Conservation (phyloP, 345 rosid species). For the Melastoma malabathricum region DNA sequence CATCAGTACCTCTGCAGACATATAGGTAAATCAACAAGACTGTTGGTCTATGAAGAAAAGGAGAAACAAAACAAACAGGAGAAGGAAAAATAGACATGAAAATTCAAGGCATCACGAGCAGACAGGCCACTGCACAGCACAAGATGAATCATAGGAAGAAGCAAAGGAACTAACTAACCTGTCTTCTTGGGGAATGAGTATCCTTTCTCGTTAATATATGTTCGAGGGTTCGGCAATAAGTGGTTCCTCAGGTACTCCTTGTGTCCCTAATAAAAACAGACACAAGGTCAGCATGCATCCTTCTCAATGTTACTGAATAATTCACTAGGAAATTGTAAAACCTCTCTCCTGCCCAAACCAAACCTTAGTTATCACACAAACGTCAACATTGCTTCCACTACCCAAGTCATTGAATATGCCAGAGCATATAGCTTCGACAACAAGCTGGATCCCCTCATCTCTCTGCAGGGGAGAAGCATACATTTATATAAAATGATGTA, state of each 20-base stretch:
- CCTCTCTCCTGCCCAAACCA: neutral
- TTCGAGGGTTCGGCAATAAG: conserved; percentile 15
- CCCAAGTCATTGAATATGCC: conserved; percentile 58
- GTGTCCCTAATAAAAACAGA: conserved; percentile 8
- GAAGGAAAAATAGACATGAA: no score
- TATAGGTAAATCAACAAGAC: neutral
- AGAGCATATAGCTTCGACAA: conserved; percentile 15
- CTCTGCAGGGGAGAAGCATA: conserved; percentile 5
- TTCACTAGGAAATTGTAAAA: no score
- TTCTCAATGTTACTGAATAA: neutral
- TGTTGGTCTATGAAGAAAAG: neutral
- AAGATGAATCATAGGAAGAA: no score
- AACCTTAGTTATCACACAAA: conserved; percentile 18
- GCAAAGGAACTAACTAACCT: conserved; percentile 11
- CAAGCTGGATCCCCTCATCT: conserved; percentile 16
- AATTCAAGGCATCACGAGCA: no score
- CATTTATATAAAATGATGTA: neutral
- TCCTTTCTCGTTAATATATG: conserved; percentile 10
- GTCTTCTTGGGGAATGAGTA: conserved; percentile 13
- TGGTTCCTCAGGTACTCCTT: conserved; percentile 18
- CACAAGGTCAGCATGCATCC: no score
- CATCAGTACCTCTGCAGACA: conserved; percentile 14
- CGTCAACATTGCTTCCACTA: conserved; percentile 17
- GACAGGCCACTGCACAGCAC: no score
- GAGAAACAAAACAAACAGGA: neutral